A percentile compares a stretch with the other conserved stretches of the same genome.
Evolutionary conservation across 2,329 filamentous ascomycete species (phyloP).

Genomic region (Fusarium nisikadoi): DNA sequence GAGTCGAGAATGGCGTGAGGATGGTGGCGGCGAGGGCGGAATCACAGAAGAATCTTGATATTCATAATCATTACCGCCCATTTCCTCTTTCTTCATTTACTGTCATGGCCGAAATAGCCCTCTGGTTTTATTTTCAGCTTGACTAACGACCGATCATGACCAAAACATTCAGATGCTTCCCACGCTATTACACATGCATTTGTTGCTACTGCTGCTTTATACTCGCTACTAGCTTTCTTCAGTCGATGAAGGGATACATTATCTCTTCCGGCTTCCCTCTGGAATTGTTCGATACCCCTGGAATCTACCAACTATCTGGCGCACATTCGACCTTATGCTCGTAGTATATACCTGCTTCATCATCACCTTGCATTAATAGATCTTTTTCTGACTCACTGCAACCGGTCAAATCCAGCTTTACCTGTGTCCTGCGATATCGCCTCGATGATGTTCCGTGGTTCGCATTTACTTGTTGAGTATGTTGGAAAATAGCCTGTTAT

Average conservation of each 20-base stretch:
- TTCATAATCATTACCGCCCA: conserved; percentile 8
- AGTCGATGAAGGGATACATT: conserved; percentile 35
- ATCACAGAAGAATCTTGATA: conserved; percentile 69
- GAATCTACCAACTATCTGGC: conserved; percentile 27
- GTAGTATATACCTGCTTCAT: conserved; percentile 19
- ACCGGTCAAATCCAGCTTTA: conserved; percentile 6
- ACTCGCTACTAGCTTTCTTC: conserved; percentile 31
- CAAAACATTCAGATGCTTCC: conserved; percentile 36
- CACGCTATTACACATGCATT: conserved; percentile 35
- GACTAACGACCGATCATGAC: conserved; percentile 44
- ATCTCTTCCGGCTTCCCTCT: conserved; percentile 15
- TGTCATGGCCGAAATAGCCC: conserved; percentile 34
- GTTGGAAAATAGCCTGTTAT: conserved; percentile 10
- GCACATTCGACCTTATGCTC: conserved; percentile 17
- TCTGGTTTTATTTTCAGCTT: conserved; percentile 35
- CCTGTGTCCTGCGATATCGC: background rate
- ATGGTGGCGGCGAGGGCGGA: conserved; percentile 76
- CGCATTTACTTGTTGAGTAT: conserved; percentile 9
- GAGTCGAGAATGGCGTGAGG: conserved; percentile 92
- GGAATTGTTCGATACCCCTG: conserved; percentile 42
- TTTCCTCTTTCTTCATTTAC: conserved; percentile 25
- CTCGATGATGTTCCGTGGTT: conserved; percentile 12
- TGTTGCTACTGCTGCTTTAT: conserved; percentile 18
- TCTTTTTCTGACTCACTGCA: background rate
- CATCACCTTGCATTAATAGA: conserved; percentile 25